Conservation (phyloP, 139 green algal species). For the Asterochloris sp. region DNA sequence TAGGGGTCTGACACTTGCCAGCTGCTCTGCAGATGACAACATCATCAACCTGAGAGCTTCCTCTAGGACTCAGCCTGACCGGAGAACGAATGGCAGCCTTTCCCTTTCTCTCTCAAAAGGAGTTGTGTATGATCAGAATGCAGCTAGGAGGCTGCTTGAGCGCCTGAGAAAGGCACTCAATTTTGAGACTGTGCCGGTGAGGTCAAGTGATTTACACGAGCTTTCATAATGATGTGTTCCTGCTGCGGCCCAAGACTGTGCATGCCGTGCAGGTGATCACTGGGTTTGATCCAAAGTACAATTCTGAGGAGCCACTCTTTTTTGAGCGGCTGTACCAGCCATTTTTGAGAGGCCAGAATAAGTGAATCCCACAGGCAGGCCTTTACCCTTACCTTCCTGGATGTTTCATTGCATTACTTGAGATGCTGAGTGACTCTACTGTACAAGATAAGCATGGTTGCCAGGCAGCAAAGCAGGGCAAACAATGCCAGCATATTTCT, state of each 20-base stretch:
- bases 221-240: too few species aligned
- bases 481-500: too few species aligned
- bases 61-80: background rate
- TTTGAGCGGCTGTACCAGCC: conserved; percentile 33
- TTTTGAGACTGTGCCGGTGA: conserved; percentile 32
- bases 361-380: background rate
- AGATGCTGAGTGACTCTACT: too few species aligned
- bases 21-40: conserved; percentile 22
- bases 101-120: conserved; percentile 12
- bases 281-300: conserved; percentile 40
- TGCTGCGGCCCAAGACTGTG: too few species aligned
- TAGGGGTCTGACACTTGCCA: background rate
- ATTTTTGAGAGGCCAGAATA: conserved; percentile 7
- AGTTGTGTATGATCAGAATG: conserved; percentile 32
- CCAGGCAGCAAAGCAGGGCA: too few species aligned
- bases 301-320: conserved; percentile 22
- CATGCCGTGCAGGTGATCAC: conserved; percentile 16
- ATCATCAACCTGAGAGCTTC: conserved; percentile 28
- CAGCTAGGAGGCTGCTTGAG: conserved; percentile 21
- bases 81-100: conserved; percentile 4
- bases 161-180: conserved; percentile 22
- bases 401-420: too few species aligned
- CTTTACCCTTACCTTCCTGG: too few species aligned
- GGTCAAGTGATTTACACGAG: too few species aligned
- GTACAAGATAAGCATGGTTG: too few species aligned